Conservation (phyloP, 2,329 filamentous ascomycete genomes). For the Xylaria arbuscula region DNA sequence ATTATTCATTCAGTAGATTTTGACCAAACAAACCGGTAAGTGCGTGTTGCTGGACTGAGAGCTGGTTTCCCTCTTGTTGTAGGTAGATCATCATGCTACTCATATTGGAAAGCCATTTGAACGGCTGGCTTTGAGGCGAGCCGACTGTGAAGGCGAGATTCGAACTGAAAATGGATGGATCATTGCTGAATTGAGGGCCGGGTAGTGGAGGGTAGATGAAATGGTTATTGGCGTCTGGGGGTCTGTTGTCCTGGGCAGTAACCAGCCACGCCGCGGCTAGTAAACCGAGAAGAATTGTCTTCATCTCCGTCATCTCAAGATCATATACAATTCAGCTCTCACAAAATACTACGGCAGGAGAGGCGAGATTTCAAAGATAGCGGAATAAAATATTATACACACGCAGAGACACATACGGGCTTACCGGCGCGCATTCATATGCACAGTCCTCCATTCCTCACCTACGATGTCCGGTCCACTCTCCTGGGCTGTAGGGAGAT, state of each 20-base stretch:
- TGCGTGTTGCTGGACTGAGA: background rate
- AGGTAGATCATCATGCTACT: constrained; percentile 2
- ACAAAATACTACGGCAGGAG: background rate
- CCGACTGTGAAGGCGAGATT: background rate
- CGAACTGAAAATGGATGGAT: background rate
- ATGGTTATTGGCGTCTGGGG: background rate
- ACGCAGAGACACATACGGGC: background rate
- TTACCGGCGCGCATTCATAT: background rate
- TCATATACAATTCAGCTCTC: background rate
- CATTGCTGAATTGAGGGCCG: background rate
- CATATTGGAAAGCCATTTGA: constrained; percentile 5
- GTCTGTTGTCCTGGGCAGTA: background rate
- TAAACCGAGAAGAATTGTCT: background rate
- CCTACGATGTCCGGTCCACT: too few species aligned
- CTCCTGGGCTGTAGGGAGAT: background rate
- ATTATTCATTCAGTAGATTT: background rate
- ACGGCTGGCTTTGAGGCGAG: background rate
- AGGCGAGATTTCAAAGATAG: background rate
- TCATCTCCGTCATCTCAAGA: background rate
- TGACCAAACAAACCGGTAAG: constrained; percentile 1
- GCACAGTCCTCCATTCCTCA: too few species aligned
- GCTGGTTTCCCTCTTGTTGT: constrained; percentile 6
- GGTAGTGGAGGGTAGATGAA: background rate
- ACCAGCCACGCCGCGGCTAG: background rate
- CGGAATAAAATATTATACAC: background rate